phyloP scores from a whole-genome alignment of 345 rosid genomes.

The Moricandia arvensis region DNA sequence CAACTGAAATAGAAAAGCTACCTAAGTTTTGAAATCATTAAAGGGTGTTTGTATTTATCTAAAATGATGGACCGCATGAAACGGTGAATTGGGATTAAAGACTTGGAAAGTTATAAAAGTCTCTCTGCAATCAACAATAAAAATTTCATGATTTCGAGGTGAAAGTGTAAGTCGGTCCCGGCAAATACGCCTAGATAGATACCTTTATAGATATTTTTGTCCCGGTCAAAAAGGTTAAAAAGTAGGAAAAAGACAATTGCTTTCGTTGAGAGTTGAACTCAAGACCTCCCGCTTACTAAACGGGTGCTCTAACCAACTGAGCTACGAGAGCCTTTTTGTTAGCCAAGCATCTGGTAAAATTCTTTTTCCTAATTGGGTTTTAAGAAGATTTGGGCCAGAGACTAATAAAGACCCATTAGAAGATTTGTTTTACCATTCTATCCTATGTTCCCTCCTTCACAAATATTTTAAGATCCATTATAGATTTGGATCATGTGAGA shows the following conservation, averaged over 20 bases:
- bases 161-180: background rate
- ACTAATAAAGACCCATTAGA: background rate
- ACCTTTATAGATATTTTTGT: background rate
- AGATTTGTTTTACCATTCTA: background rate
- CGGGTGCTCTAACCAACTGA: slow-evolving; percentile 99
- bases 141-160: slow-evolving; percentile 17
- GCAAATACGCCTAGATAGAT: background rate
- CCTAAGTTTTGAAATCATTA: slow-evolving; percentile 17
- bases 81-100: slow-evolving; percentile 19
- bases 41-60: background rate
- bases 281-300: slow-evolving; percentile 98
- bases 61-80: slow-evolving; percentile 24
- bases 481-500: slow-evolving; percentile 2
- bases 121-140: background rate
- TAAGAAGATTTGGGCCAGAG: background rate
- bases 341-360: background rate
- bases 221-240: background rate
- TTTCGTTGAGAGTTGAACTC: slow-evolving; percentile 95
- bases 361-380: background rate
- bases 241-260: slow-evolving; percentile 27
- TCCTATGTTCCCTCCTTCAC: background rate
- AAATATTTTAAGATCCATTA: background rate
- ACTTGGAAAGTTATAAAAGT: background rate
- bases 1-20: background rate
- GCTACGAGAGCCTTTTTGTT: slow-evolving; percentile 69